These are phyloP conservation scores for Ceriops tagal DNA, from an alignment of 345 rosid species.

Conservation along the genomic window DNA sequence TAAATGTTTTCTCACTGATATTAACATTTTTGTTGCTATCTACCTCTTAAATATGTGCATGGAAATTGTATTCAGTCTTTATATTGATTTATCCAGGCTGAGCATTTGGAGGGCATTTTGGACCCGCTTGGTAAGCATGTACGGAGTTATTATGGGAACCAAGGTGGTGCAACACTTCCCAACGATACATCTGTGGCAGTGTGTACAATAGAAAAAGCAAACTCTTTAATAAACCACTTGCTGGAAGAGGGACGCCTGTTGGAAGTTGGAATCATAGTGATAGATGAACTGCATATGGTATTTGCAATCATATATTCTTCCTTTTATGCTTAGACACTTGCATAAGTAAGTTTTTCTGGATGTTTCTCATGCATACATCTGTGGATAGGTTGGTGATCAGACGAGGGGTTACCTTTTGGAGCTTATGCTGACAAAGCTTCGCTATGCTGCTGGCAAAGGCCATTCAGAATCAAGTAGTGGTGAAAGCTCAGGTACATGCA, in stretches of 20 bases:
- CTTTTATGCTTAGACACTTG: not conserved
- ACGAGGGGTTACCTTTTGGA: slow-evolving; percentile 95
- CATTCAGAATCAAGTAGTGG: slow-evolving; percentile 69
- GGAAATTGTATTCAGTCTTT: not conserved
- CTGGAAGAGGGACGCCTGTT: slow-evolving; percentile 94
- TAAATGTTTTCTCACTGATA: slow-evolving; percentile 10
- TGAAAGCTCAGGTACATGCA: slow-evolving; percentile 80
- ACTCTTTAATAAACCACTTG: slow-evolving; percentile 75
- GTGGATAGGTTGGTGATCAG: slow-evolving; percentile 86
- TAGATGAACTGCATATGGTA: slow-evolving; percentile 99
- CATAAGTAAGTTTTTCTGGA: slow-evolving; percentile 1
- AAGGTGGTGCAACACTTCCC: slow-evolving; percentile 97
- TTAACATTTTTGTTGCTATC: slow-evolving; percentile 14
- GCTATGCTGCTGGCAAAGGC: slow-evolving; percentile 97
- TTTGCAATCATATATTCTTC: slow-evolving; percentile 1
- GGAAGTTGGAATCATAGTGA: slow-evolving; percentile 91
- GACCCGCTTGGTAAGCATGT: slow-evolving; percentile 94
- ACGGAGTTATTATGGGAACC: slow-evolving; percentile 87
- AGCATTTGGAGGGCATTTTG: slow-evolving; percentile 82
- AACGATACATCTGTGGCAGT: slow-evolving; percentile 96
- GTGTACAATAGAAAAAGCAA: slow-evolving; percentile 99
- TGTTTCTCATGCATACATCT: slow-evolving; percentile 21
- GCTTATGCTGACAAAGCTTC: slow-evolving; percentile 90
- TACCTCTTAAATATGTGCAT: slow-evolving; percentile 6
- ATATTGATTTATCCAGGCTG: slow-evolving; percentile 58